Evolutionary conservation across 2,329 filamentous ascomycete species (phyloP).

Genomic region (Xylaria digitata): DNA sequence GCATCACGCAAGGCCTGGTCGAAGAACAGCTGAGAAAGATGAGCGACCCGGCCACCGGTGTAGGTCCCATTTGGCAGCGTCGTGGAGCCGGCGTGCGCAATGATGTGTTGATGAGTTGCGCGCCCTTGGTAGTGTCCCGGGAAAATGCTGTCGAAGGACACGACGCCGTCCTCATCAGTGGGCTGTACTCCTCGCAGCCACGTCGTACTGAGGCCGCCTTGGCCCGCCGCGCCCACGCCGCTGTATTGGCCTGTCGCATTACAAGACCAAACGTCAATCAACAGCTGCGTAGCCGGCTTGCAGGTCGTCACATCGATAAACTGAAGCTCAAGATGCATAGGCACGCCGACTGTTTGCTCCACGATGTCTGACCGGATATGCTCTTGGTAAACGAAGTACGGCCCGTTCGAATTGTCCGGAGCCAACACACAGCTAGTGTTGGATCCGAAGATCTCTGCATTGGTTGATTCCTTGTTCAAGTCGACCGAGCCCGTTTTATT

Average conservation of each 20-base stretch:
- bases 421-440: slow-evolving; percentile 58
- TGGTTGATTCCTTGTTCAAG: slow-evolving; percentile 49
- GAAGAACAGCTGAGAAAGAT: slow-evolving; percentile 59
- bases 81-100: slow-evolving; percentile 52
- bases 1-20: slow-evolving; percentile 52
- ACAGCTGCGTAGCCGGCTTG: slow-evolving; percentile 52
- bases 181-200: slow-evolving; percentile 62
- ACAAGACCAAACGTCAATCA: slow-evolving; percentile 60
- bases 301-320: slow-evolving; percentile 61
- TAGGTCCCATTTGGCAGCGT: slow-evolving; percentile 54
- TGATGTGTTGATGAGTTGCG: slow-evolving; percentile 57
- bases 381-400: slow-evolving; percentile 59
- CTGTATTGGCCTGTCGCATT: slow-evolving; percentile 60
- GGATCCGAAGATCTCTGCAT: slow-evolving; percentile 52
- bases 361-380: slow-evolving; percentile 55
- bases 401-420: slow-evolving; percentile 57
- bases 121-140: slow-evolving; percentile 57
- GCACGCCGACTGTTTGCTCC: slow-evolving; percentile 55
- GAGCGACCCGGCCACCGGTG: slow-evolving; percentile 53
- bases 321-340: slow-evolving; percentile 57
- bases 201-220: slow-evolving; percentile 55
- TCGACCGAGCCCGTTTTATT: slow-evolving; percentile 52
- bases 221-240: slow-evolving; percentile 46
- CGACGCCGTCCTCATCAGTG: slow-evolving; percentile 60
- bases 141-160: slow-evolving; percentile 60